Conservation (phyloP, 805 yeast species). For the Cyberlindnera bimundalis region DNA sequence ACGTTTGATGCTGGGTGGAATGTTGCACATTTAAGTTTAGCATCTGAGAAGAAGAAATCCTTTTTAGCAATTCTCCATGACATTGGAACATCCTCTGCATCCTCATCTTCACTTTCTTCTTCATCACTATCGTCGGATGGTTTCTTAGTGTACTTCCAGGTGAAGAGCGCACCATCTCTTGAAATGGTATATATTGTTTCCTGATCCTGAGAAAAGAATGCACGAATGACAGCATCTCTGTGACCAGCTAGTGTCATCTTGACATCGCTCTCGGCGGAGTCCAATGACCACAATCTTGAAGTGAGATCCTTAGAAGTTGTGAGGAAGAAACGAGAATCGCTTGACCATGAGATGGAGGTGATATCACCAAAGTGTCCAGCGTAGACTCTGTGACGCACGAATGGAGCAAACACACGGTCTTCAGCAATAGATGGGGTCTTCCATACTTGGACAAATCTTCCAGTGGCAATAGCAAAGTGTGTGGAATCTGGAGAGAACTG, state of each 20-base stretch:
- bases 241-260: constrained; percentile 91
- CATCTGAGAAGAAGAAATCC: constrained; percentile 65
- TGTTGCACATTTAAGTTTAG: constrained; percentile 74
- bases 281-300: constrained; percentile 75
- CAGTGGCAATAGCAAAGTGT: constrained; percentile 81
- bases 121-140: constrained; percentile 43
- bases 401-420: constrained; percentile 94
- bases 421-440: constrained; percentile 76
- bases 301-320: constrained; percentile 90
- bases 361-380: constrained; percentile 92
- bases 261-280: constrained; percentile 66
- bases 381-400: constrained; percentile 82
- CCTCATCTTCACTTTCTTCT: constrained; percentile 39
- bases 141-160: constrained; percentile 79
- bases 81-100: constrained; percentile 37
- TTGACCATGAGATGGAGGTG: constrained; percentile 79
- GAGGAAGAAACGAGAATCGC: constrained; percentile 82
- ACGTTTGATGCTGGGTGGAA: constrained; percentile 72
- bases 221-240: constrained; percentile 80
- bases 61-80: constrained; percentile 84
- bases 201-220: constrained; percentile 85
- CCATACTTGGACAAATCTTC: constrained; percentile 89
- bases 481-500: constrained; percentile 87
- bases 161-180: constrained; percentile 90
- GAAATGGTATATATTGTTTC: constrained; percentile 88